Evolutionary conservation across 495 filamentous ascomycete genomes (phyloP).

Genomic region (Aspergillus incahuasiensis): DNA sequence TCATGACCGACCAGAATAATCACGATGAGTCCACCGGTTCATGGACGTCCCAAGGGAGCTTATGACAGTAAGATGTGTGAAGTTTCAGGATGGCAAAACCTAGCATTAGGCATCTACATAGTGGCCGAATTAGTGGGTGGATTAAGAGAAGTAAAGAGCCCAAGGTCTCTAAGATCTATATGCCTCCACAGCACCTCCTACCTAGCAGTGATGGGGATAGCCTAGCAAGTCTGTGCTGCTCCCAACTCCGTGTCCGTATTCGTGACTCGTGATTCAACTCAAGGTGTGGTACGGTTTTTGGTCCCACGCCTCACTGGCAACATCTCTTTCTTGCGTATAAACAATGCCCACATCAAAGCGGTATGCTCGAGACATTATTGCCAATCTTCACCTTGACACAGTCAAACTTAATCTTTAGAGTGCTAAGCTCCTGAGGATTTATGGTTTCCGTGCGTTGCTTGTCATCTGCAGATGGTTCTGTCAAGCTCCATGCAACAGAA

Average conservation of each 20-base stretch:
- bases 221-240: too few species aligned
- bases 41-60: too few species aligned
- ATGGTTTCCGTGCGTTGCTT: slow-evolving; percentile 31
- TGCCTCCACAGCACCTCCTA: neutral
- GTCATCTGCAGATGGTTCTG: slow-evolving; percentile 22
- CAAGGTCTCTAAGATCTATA: neutral
- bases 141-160: neutral
- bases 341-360: slow-evolving; percentile 24
- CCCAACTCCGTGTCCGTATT: too few species aligned
- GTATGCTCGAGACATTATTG: slow-evolving; percentile 59
- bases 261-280: too few species aligned
- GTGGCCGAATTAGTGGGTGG: neutral
- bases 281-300: neutral
- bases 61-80: too few species aligned
- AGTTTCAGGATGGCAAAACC: too few species aligned
- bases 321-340: too few species aligned
- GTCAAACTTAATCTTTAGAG: slow-evolving; percentile 27
- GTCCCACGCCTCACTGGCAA: too few species aligned
- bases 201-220: too few species aligned
- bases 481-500: slow-evolving; percentile 72
- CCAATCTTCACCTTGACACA: slow-evolving; percentile 72
- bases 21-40: too few species aligned
- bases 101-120: too few species aligned
- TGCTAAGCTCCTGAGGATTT: slow-evolving; percentile 20
- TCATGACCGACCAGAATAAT: too few species aligned